Evolutionary conservation across 1,139 yeast genomes (phyloP).

Genomic region (Pichiaceae sp.): DNA sequence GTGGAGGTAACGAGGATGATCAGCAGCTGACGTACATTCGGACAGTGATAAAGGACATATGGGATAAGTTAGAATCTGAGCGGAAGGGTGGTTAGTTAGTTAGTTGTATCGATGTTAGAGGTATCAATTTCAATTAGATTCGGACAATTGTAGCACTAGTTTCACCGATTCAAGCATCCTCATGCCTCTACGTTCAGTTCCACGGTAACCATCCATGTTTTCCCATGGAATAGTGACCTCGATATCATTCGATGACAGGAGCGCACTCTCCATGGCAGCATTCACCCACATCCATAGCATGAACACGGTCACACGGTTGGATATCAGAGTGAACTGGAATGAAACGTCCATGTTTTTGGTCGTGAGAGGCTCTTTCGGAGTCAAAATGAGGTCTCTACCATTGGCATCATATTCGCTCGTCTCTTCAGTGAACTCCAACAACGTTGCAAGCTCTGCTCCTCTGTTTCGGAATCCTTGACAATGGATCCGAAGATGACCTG

Average conservation of each 20-base stretch:
- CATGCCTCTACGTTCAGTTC: slow-evolving; percentile 45
- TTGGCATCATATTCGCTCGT: neutral
- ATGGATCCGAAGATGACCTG: neutral
- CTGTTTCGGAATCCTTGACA: neutral
- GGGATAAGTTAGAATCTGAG: slow-evolving; percentile 42
- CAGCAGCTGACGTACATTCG: slow-evolving; percentile 33
- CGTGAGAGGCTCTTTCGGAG: neutral
- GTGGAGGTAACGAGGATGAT: slow-evolving; percentile 17
- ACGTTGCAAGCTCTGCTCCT: slow-evolving; percentile 1
- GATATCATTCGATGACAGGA: neutral
- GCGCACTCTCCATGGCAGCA: slow-evolving; percentile 2
- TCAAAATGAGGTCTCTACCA: neutral
- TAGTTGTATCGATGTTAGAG: no score
- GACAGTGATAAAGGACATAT: slow-evolving; percentile 46
- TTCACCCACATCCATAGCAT: slow-evolving; percentile 6
- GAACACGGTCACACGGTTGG: neutral
- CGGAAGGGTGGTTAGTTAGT: slow-evolving; percentile 50
- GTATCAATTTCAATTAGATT: slow-evolving; percentile 1
- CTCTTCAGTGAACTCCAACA: neutral
- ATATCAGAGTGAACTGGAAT: slow-evolving; percentile 2
- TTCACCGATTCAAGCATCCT: slow-evolving; percentile 35
- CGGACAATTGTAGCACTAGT: neutral
- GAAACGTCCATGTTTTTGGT: slow-evolving; percentile 1
- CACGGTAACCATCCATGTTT: slow-evolving; percentile 64
- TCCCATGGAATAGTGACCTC: slow-evolving; percentile 26